Base-by-base conservation (phyloP, 192 early-diverging fungal species). In the Linnemannia hyalina region DNA sequence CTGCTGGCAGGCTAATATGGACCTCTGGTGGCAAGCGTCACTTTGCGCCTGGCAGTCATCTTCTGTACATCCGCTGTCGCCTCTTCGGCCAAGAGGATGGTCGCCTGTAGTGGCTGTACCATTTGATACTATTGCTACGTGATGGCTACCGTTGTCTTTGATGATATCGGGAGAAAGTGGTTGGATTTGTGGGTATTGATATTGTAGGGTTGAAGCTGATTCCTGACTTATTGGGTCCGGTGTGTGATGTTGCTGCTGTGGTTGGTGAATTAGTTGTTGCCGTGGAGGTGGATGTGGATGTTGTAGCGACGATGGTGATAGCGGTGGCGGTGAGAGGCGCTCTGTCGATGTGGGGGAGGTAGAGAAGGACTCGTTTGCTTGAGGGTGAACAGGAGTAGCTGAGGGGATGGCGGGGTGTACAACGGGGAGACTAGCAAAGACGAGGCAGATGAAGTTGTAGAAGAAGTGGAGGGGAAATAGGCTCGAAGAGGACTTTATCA, bases 1-100 rank as follows among this genome's bases (percentile, higher is more conserved):
- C 42, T 72, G 42, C 11, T 72, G 70, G 22, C 70, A 72, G 38
- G 22, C 70, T n/a, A 72, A 42, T 22, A 57, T 57, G 54, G 54
- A 57, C 2, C 54, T 23, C 15, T 57, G 54, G 8, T n/a, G 54
- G 9, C 54, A 57, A 22, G 54, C 23, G 54, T 57, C 22, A n/a
- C 54, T 57, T 57, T 57, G 54, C 54, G 54, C 54, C 22, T 57
- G 54, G 54, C 54, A 57, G 23, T 26, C 54, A 4, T 57, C 20
- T n/a, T 57, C 54, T 57, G 54, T 57, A 10, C 54, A 57, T 57
- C 23, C 54, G 23, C 23, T 6, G 6, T 57, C 54, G 54, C 23
- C 54, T 57, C 23, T 57, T 6, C 23, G 20, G n/a, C 1, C 54
- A 57, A 57, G 6, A 55, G 20, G 18, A 57, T 22, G 54, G 23